phyloP scores from a whole-genome alignment of 306 rosid species.

The Canavalia ensiformis region DNA sequence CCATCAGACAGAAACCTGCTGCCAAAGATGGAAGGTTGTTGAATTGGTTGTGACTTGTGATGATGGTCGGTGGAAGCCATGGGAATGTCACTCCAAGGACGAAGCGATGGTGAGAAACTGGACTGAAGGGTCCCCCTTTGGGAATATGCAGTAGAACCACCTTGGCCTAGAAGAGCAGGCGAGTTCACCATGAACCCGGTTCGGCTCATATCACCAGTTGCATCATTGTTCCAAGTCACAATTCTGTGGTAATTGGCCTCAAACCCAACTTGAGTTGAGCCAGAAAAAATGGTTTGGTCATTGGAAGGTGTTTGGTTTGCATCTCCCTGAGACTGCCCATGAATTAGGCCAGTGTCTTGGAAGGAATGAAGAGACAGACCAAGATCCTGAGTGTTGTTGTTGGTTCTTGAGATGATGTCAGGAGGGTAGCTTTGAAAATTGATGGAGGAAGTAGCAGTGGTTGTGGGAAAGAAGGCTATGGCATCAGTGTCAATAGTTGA shows the following conservation, averaged over 20 bases:
- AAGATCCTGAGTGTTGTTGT: slow-evolving; percentile 66
- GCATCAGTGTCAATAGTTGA: slow-evolving; percentile 56
- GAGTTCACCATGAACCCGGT: slow-evolving; percentile 59
- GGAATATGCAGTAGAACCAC: slow-evolving; percentile 56
- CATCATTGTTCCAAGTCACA: slow-evolving; percentile 63
- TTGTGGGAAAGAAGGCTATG: slow-evolving; percentile 75
- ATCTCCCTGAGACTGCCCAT: slow-evolving; percentile 53
- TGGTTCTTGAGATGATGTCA: slow-evolving; percentile 59
- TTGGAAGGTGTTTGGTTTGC: slow-evolving; percentile 50
- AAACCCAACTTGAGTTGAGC: slow-evolving; percentile 56
- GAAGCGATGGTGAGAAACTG: slow-evolving; percentile 74
- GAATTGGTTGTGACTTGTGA: slow-evolving; percentile 57
- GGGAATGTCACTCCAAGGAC: slow-evolving; percentile 72
- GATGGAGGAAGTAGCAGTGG: slow-evolving; percentile 61
- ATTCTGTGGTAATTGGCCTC: slow-evolving; percentile 66
- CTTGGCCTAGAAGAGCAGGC: slow-evolving; percentile 60
- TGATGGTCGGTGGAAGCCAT: slow-evolving; percentile 57
- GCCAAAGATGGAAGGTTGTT: slow-evolving; percentile 71
- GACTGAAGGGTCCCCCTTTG: slow-evolving; percentile 99
- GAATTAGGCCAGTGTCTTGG: slow-evolving; percentile 60
- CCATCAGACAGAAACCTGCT: slow-evolving; percentile 68
- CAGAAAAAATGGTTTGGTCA: slow-evolving; percentile 56
- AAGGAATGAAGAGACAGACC: slow-evolving; percentile 84
- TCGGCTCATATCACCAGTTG: slow-evolving; percentile 51
- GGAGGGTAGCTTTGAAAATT: slow-evolving; percentile 69